phyloP scores from a whole-genome alignment of 2,329 filamentous ascomycete genomes.

The Diplodia intermedia region DNA sequence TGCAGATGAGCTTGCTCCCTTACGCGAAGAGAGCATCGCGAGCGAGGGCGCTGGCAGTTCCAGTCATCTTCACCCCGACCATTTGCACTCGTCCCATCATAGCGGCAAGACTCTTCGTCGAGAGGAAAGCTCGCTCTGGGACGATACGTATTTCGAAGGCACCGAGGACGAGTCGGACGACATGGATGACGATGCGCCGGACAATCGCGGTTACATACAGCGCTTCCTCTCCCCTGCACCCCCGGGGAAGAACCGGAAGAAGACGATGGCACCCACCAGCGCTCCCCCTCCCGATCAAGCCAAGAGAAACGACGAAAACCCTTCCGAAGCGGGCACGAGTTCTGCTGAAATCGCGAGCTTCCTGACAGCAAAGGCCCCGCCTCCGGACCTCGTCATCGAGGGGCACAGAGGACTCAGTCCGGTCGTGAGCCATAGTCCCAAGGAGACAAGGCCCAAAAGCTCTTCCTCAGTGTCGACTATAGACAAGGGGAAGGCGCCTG shows the following conservation, averaged over 20 bases:
- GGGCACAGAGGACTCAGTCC: constrained; percentile 17
- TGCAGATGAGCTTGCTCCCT: constrained; percentile 48
- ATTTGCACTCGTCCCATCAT: constrained; percentile 16
- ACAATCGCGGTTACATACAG: constrained; percentile 44
- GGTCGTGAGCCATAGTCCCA: neutral
- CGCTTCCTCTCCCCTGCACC: constrained; percentile 43
- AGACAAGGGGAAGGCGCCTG: constrained; percentile 16
- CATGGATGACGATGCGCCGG: constrained; percentile 38
- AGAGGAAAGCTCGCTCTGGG: constrained; percentile 55
- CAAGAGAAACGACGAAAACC: neutral
- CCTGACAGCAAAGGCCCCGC: neutral
- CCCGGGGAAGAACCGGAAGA: constrained; percentile 41
- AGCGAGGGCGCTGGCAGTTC: constrained; percentile 33
- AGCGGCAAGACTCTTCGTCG: constrained; percentile 35
- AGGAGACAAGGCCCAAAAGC: neutral
- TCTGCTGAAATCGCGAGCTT: constrained; percentile 51
- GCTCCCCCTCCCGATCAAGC: constrained; percentile 13
- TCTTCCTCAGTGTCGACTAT: neutral
- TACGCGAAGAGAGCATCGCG: constrained; percentile 38
- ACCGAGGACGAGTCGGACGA: constrained; percentile 55
- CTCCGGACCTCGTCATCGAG: constrained; percentile 8
- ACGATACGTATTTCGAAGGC: constrained; percentile 58
- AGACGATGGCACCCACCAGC: constrained; percentile 4
- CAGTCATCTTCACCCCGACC: neutral
- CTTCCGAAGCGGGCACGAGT: constrained; percentile 42